Evolutionary conservation across 225 moss, liverwort and hornwort genomes (phyloP).

Genomic region (Polytrichum formosum): DNA sequence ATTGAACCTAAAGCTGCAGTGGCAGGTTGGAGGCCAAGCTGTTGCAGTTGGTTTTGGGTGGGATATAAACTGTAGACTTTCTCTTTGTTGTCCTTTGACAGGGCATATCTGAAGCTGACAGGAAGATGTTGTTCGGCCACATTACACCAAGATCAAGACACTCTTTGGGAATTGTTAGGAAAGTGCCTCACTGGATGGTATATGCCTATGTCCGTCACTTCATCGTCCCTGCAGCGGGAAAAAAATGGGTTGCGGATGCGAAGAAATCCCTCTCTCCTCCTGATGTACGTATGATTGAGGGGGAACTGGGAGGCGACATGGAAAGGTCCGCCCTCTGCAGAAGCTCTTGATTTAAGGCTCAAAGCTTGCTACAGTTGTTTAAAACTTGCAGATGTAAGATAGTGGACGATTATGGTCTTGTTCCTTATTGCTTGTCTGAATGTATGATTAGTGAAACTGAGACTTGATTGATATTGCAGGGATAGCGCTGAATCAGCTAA

Average conservation of each 20-base stretch:
- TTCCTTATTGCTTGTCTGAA: constrained; percentile 1
- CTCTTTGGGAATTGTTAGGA: constrained; percentile 16
- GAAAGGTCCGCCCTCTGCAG: constrained; percentile 27
- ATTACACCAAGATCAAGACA: constrained; percentile 17
- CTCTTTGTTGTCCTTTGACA: constrained; percentile 9
- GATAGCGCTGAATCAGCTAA: constrained; percentile 39
- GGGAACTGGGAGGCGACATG: constrained; percentile 12
- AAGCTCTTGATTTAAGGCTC: background rate
- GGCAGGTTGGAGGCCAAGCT: no score
- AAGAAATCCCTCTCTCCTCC: constrained; percentile 40
- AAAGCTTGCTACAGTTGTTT: no score
- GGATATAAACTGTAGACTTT: no score
- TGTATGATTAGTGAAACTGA: background rate
- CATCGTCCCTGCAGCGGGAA: constrained; percentile 28
- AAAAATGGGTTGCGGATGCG: constrained; percentile 39
- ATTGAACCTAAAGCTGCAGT: no score
- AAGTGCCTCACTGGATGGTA: constrained; percentile 45
- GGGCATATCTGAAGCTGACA: constrained; percentile 43
- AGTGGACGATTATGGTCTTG: no score
- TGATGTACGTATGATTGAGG: constrained; percentile 26
- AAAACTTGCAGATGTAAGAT: no score
- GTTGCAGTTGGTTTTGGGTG: no score
- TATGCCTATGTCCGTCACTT: constrained; percentile 46
- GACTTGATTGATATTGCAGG: constrained; percentile 26
- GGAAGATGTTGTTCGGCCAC: constrained; percentile 20